Evolutionary conservation across 129 eudicot genomes (phyloP), one percentile per base, ranked within the genome.

Genomic region (Heracleum sosnowskyi): DNA sequence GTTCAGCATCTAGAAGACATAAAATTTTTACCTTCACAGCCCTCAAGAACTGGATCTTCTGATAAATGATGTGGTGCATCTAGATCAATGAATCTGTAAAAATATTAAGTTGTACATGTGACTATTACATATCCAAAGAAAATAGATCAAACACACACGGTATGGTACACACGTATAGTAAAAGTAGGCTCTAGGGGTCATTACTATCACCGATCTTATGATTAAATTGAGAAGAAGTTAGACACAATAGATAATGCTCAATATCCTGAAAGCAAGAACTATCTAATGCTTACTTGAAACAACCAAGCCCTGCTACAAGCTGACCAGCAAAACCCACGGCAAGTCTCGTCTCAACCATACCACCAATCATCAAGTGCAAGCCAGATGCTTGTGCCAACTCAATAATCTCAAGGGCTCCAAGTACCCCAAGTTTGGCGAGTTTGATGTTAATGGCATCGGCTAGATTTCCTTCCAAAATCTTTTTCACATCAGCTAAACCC

Each of bases 301-400:
- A 89, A 10, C 97, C 98, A 35, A 93, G 86, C 46, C 97, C 98
- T 73, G 98, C 98, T 20, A 96, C 98, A 74, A 93, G 93, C 80
- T 93, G 92, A 64, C 91, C 98, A 29, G 98, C 92, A 84, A 93
- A 93, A 76, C 98, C 97, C 97, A 89, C 91, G 53, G 98, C 97
- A 49, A 93, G 89, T 79, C 97, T 85, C 24, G 97, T 93, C 85
- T 93, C 98, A 73, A 91, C 98, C 97, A 91, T 91, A 49, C 97
- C 98, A 70, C 98, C 96, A 79, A 93, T 93, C 98, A 93, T 93
- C 82, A 93, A 77, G 79, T 82, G 83, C 35, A 93, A 80, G 28
- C 98, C 97, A 2, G 97, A 87, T 51, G 34, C 84, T 78, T 83
- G 91, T 40, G 89, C 98, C 49, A 87, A 53, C 42, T 87, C 96